Evolutionary conservation across 2,329 filamentous ascomycete species (phyloP), one percentile per base, ranked within the genome.

Genomic region (Epichloe festucae): DNA sequence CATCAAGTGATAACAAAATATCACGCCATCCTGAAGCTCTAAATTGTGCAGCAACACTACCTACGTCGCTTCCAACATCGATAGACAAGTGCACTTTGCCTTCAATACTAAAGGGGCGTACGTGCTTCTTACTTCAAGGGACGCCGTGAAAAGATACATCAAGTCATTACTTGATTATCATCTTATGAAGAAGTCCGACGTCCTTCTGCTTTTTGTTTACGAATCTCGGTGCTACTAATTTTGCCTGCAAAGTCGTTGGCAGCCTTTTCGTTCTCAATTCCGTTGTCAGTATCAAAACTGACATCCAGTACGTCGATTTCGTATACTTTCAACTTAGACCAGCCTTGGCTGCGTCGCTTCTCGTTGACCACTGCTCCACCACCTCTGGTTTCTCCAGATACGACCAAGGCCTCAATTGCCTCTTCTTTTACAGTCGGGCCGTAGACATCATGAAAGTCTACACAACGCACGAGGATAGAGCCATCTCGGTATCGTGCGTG

Each of bases 151-250:
- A 31, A 31, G 7, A 3, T 8, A 31, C 27, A 31, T 31, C 27
- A 31, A 31, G 27, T 31, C 27, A 31, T 31, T 8, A 31, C 2
- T 31, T 31, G 27, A 31, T 31, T 8, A 27, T 31, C 1, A 17
- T 8, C 14, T 45, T 21, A 45, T 17, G 21, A 27, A 17, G 17
- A 8, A 17, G 14, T 39, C 50, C 19, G 27, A 23, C 7, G 58
- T 19, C 52, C 38, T 45, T 51, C 19, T 14, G 50, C 53, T 27
- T 52, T 54, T 53, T 70, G 70, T 61, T 72, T 70, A 50, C 85
- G 74, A 58, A 95, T 95, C 53, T 85, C 85, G 1, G 90, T 94
- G 68, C 90, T 96, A 72, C 89, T 95, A 59, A 96, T 87, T 70
- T 96, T 97, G 55, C 79, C 77, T 27, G 83, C 79, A 67, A 94